Conservation (phyloP, 164 flowering plant species). For the Macadamia tetraphylla region DNA sequence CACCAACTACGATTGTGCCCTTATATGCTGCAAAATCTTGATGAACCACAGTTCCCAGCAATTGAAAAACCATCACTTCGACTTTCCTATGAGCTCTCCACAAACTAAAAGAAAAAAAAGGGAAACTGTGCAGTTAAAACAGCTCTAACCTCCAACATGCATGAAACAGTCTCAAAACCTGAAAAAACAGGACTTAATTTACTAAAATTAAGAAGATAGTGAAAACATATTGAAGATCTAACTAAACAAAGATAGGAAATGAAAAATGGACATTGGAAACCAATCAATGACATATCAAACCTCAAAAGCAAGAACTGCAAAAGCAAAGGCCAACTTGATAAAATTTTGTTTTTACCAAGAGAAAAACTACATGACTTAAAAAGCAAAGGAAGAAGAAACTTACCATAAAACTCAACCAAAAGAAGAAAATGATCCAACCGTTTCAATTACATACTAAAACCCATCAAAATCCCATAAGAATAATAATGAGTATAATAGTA, state of each 20-base stretch:
- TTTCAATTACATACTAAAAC: conserved; percentile 61
- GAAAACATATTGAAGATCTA: too few species aligned
- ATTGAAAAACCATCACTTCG: conserved; percentile 3
- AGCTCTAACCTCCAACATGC: conserved; percentile 58
- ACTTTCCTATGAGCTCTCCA: not conserved
- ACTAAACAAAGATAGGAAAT: too few species aligned
- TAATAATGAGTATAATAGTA: too few species aligned
- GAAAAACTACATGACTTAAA: not conserved
- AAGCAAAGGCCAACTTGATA: conserved; percentile 1
- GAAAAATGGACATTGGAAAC: too few species aligned
- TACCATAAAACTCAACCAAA: conserved; percentile 82
- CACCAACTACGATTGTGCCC: conserved; percentile 74
- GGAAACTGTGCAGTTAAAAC: not conserved
- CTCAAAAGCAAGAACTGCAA: conserved; percentile 83
- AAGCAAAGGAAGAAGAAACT: too few species aligned
- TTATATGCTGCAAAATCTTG: conserved; percentile 42
- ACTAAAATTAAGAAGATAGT: too few species aligned
- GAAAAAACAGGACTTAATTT: not conserved
- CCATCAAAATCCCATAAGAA: too few species aligned
- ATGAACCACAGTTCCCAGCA: not conserved
- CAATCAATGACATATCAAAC: conserved; percentile 21
- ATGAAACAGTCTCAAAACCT: conserved; percentile 92
- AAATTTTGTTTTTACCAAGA: not conserved
- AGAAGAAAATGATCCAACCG: conserved; percentile 73
- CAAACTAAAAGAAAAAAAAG: too few species aligned